Evolutionary conservation across 2,329 filamentous ascomycete species (phyloP).

Genomic region (Penicillium sp.): DNA sequence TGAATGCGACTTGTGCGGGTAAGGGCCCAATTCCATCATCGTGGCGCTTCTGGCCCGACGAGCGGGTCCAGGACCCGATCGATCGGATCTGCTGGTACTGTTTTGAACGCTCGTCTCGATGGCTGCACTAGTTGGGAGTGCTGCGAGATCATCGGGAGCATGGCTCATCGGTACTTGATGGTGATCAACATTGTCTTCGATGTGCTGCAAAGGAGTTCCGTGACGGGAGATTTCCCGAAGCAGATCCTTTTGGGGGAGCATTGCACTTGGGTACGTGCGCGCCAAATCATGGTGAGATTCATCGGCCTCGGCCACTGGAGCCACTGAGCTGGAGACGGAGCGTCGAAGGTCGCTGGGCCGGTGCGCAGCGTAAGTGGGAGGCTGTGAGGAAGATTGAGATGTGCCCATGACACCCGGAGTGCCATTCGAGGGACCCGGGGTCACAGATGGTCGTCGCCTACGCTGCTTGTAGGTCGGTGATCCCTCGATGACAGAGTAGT

Average conservation of each 20-base stretch:
- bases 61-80: conserved; percentile 64
- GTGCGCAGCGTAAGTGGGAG: conserved; percentile 61
- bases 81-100: conserved; percentile 58
- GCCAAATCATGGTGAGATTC: conserved; percentile 73
- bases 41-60: conserved; percentile 91
- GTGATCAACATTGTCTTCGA: conserved; percentile 77
- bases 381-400: conserved; percentile 42
- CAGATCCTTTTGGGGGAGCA: conserved; percentile 74
- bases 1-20: conserved; percentile 96
- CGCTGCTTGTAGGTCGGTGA: conserved; percentile 99
- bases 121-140: conserved; percentile 62
- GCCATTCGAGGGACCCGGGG: conserved; percentile 70
- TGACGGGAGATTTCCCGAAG: conserved; percentile 78
- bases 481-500: conserved; percentile 94
- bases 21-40: conserved; percentile 93
- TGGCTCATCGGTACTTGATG: conserved; percentile 66
- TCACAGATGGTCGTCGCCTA: conserved; percentile 87
- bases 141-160: conserved; percentile 64
- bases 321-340: conserved; percentile 84
- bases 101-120: conserved; percentile 54
- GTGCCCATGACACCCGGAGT: conserved; percentile 51
- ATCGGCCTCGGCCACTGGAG: conserved; percentile 75
- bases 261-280: conserved; percentile 67
- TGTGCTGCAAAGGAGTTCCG: conserved; percentile 80
- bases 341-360: conserved; percentile 86